Evolutionary conservation across 1,139 yeast genomes (phyloP), one percentile per base, ranked within the genome.

Genomic region (Tardiomyces digboiensis): DNA sequence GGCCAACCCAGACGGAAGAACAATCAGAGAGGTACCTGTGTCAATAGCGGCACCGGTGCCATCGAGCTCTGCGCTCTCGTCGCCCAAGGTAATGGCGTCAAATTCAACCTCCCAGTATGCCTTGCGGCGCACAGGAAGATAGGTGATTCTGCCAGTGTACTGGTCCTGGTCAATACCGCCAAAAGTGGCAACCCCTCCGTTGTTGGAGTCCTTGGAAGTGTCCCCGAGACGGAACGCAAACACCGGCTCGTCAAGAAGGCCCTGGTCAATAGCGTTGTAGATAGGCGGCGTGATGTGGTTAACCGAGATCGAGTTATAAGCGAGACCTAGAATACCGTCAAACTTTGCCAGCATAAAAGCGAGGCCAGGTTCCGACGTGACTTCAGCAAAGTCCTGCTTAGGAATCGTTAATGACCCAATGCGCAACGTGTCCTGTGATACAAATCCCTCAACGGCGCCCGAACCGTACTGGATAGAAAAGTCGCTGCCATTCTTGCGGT

Each of bases 21-120:
- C 88, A 66, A 91, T 83, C 66, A 91, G 76, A 22, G 97, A 89
- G 52, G 98, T 91, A 68, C 98, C 98, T 48, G 98, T 91, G 66
- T 91, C 98, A 61, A 91, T 86, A 49, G 96, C 97, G 57, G 97
- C 98, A 65, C 98, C 98, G 50, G 91, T 82, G 58, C 72, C 71
- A 57, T 75, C 76, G 60, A 91, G 77, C 57, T 75, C 80, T 42
- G 97, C 96, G 59, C 76, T 83, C 68, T 91, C 95, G 52, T 82
- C 83, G 57, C 98, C 98, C 51, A 91, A 75, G 36, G 89, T 86
- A 61, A 91, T 72, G 57, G 95, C 89, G 57, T 87, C 87, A 54
- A 91, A 82, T 52, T 83, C 76, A 49, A 91, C 98, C 73, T 91
- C 98, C 98, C 98, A 91, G 76, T 91, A 91, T 36, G 97, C 98